Evolutionary conservation across 495 filamentous ascomycete genomes (phyloP), one percentile per base, ranked within the genome.

Genomic region (Oidiodendron maius): DNA sequence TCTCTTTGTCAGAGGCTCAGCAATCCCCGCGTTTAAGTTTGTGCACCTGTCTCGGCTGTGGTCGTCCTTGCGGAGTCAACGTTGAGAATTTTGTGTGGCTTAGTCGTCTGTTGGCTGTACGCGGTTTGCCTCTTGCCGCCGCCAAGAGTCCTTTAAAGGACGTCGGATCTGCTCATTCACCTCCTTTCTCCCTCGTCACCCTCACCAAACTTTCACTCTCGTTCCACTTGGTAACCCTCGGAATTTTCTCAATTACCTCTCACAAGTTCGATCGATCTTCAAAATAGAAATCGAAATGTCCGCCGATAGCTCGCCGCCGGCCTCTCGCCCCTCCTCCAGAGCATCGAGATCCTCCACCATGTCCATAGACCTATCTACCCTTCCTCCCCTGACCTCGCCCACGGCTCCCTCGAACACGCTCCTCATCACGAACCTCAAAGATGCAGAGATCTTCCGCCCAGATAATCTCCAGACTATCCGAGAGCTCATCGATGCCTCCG

Each of bases 351-450:
- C 61, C 42, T 73, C 79, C 34, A 73, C 74, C n/a, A 77, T 93
- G 44, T 83, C 82, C 3, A 74, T 98, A 48, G 91, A 96, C 64
- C 75, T 98, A 26, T 83, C 82, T 51, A 82, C 74, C 61, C 62
- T 96, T 16, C 91, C 91, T 26, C 76, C 88, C 2, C 74, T 96
- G 21, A 68, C 71, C n/a, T 77, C 83, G 59, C 91, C 93, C 4
- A 78, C 87, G 2, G 81, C 85, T 18, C 89, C 91, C 26, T 86
- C 88, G 50, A 98, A 98, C 69, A 96, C 90, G 0, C 86, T 98
- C 42, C 76, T 98, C 48, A 89, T 98, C 65, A 93, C 89, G 56
- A 88, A 95, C 66, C 82, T 98, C 26, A 70, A 83, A 57, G 80
- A 89, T 60, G 71, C 79, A 13, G 70, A 78, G 44, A 82, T 94